Evolutionary conservation across 1,284 basidiomycete genomes (phyloP).

Genomic region (Thelephora terrestris): DNA sequence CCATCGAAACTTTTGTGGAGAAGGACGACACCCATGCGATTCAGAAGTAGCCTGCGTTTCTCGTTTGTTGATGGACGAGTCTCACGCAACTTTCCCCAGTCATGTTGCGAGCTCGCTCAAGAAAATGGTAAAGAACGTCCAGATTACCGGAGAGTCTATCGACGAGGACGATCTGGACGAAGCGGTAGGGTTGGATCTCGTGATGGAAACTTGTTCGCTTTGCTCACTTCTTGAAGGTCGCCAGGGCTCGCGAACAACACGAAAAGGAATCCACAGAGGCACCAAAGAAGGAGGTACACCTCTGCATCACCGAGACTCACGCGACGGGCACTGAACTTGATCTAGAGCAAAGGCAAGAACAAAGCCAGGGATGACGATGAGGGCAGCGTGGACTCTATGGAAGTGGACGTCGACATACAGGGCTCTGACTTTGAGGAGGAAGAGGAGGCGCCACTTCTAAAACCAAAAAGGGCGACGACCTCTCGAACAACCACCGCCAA

Average conservation of each 20-base stretch:
- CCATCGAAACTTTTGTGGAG: conserved; percentile 88
- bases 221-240: conserved; percentile 32
- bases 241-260: conserved; percentile 54
- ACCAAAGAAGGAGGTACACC: conserved; percentile 18
- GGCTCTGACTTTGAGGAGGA: conserved; percentile 16
- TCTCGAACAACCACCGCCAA: too few species aligned
- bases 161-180: conserved; percentile 70
- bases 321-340: neutral
- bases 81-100: conserved; percentile 26
- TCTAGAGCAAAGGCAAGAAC: conserved; percentile 37
- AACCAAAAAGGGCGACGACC: neutral
- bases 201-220: neutral
- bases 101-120: conserved; percentile 62
- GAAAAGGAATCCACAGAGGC: conserved; percentile 49
- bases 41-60: conserved; percentile 48
- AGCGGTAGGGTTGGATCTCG: conserved; percentile 35
- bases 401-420: conserved; percentile 18
- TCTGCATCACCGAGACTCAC: conserved; percentile 17
- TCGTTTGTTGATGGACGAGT: neutral
- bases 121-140: conserved; percentile 54
- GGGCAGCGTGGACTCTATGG: conserved; percentile 73
- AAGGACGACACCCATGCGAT: conserved; percentile 93
- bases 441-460: neutral
- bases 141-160: conserved; percentile 41
- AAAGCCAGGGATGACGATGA: conserved; percentile 38